Evolutionary conservation across 2,329 filamentous ascomycete species (phyloP).

Genomic region (Pseudovirgaria hyperparasitica): DNA sequence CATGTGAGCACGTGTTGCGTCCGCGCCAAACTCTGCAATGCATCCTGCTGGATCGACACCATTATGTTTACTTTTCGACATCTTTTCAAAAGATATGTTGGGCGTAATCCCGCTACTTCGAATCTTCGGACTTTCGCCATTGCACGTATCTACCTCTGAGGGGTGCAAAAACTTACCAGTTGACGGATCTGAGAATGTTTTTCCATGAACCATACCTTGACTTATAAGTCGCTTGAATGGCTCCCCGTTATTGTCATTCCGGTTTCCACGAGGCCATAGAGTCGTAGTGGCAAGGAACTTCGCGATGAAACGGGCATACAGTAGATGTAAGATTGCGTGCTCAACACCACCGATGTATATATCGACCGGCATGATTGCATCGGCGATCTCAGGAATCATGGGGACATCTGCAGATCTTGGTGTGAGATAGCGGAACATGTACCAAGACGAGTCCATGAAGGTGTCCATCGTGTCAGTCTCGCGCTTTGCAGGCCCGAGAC

Average conservation of each 20-base stretch:
- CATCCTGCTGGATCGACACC: conserved; percentile 69
- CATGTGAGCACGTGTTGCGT: conserved; percentile 75
- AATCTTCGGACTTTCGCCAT: conserved; percentile 46
- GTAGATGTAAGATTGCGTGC: conserved; percentile 78
- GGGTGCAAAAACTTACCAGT: conserved; percentile 68
- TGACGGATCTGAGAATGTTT: conserved; percentile 62
- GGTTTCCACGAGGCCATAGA: conserved; percentile 26
- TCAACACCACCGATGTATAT: conserved; percentile 84
- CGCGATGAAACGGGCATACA: conserved; percentile 83
- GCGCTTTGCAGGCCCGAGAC: conserved; percentile 55
- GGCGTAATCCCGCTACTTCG: conserved; percentile 45
- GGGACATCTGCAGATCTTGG: conserved; percentile 48
- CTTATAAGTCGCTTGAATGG: conserved; percentile 75
- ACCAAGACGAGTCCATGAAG: conserved; percentile 93
- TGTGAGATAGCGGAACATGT: conserved; percentile 71
- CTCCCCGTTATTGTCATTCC: conserved; percentile 39
- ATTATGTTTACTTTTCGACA: conserved; percentile 93
- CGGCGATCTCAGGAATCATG: conserved; percentile 48
- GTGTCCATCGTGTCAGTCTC: conserved; percentile 96
- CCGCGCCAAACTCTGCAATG: conserved; percentile 64
- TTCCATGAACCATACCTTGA: conserved; percentile 89
- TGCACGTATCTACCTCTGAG: conserved; percentile 55
- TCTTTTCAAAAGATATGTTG: conserved; percentile 67
- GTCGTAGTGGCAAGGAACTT: conserved; percentile 60
- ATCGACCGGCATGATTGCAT: conserved; percentile 58